Conservation (phyloP, 345 rosid species). For the Angophora floribunda region DNA sequence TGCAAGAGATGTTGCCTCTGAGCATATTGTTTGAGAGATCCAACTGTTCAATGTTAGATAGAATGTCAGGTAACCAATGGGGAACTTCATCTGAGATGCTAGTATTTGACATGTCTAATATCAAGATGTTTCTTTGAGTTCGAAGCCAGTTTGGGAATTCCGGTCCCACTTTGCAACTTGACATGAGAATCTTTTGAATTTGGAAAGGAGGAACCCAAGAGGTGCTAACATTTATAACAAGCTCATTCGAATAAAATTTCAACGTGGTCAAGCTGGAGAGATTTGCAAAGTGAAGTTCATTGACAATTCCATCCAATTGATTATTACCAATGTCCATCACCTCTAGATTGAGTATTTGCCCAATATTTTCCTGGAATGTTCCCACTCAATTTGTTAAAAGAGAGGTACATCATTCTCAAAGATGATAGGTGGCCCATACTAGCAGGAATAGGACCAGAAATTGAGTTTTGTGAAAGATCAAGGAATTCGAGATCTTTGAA, state of each 20-base stretch:
- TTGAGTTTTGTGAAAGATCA: slow-evolving; percentile 1
- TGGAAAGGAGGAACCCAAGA: not conserved
- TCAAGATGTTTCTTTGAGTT: not conserved
- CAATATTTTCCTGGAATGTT: slow-evolving; percentile 5
- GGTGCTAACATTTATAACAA: not conserved
- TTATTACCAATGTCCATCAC: not conserved
- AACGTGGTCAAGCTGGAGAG: not conserved
- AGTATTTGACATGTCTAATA: not conserved
- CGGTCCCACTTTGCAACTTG: not conserved
- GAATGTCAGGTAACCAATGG: not conserved
- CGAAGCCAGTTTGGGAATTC: not conserved
- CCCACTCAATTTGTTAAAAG: slow-evolving; percentile 2
- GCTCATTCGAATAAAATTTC: not conserved
- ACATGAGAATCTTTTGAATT: not conserved
- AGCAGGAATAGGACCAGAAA: slow-evolving; percentile 11
- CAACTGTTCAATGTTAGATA: not conserved
- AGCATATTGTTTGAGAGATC: not conserved
- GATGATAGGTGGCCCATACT: not conserved
- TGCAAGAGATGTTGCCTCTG: not conserved
- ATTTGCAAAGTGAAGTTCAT: slow-evolving; percentile 12
- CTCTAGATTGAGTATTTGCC: not conserved
- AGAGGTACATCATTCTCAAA: not conserved
- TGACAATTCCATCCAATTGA: slow-evolving; percentile 3
- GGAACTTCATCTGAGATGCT: not conserved
- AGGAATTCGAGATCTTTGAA: not conserved